Evolutionary conservation across 2,329 filamentous ascomycete species (phyloP), one percentile per base, ranked within the genome.

Genomic region (Aspergillus brunneoviolaceus): DNA sequence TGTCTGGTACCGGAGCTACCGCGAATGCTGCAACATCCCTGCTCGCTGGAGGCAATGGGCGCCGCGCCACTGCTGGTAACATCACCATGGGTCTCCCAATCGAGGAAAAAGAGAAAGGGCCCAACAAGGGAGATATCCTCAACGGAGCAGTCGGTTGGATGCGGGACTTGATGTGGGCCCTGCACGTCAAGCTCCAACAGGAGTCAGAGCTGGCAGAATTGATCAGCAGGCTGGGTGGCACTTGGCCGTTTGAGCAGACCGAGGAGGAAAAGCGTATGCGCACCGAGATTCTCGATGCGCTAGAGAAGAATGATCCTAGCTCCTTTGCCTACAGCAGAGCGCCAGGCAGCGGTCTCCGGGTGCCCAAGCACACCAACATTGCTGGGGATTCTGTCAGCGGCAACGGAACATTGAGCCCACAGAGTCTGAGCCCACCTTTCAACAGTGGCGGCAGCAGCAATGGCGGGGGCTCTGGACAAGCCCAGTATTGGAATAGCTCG

Each of bases 131-230:
- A 52, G 95, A 99, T 70, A 98, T 99, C 61, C 88, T 99, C 69
- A 98, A 98, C 72, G 94, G 95, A 31, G 91, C 94, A 35, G 95
- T 98, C 57, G 92, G 92, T 77, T 99, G 95, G 95, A 97, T 92
- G 62, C 87, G 94, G 64, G 95, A 99, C 78, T 83, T 99, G 55
- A 96, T 98, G 92, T 98, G 95, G 95, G 89, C 96, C 80, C 81
- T 96, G 61, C 88, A 96, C 72, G 84, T 91, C 71, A 96, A 96
- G 79, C 84, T 96, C 65, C 89, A 95, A 72, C 90, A 94, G 73
- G 91, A 96, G 76, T 89, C 96, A 64, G 90, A 96, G 72, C 84
- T 98, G 53, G 87, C 90, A 69, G 89, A 93, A 69, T 81, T 85
- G 55, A 88, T 96, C 60, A 81, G 83, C 33, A 87, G 88, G 60